Conservation (phyloP, 2,329 filamentous ascomycete species). For the Alternaria angustiovoidea region DNA sequence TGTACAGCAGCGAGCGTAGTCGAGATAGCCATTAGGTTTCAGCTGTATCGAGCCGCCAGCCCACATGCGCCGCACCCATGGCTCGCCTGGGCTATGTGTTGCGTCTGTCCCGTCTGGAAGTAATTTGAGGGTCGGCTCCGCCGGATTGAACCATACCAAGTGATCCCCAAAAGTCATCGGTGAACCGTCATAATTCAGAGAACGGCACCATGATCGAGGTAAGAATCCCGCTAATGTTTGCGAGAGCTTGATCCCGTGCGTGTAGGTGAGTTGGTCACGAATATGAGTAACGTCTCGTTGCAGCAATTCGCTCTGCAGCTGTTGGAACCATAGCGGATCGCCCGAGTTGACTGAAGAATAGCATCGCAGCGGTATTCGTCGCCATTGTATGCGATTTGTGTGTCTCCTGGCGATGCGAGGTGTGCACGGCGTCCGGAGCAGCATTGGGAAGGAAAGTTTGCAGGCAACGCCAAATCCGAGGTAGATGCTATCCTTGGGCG, state of each 20-base stretch:
- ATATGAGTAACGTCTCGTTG: conserved; percentile 58
- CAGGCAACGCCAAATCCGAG: not conserved
- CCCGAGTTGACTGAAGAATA: conserved; percentile 19
- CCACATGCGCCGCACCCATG: conserved; percentile 85
- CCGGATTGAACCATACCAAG: conserved; percentile 85
- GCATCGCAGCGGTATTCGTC: conserved; percentile 18
- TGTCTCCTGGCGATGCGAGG: conserved; percentile 19
- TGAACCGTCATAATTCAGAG: conserved; percentile 9
- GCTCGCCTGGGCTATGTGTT: conserved; percentile 75
- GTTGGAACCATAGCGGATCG: conserved; percentile 36
- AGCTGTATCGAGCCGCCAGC: conserved; percentile 78
- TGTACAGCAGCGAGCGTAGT: conserved; percentile 15
- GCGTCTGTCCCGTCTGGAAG: conserved; percentile 85
- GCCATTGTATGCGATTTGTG: conserved; percentile 26
- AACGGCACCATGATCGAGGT: conserved; percentile 22
- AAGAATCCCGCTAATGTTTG: conserved; percentile 48
- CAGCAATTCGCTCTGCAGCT: conserved; percentile 51
- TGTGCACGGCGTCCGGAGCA: conserved; percentile 24
- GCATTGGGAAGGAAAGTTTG: conserved; percentile 25
- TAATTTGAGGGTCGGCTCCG: conserved; percentile 67
- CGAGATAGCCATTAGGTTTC: conserved; percentile 18
- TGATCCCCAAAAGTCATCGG: conserved; percentile 75
- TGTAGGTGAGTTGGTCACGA: conserved; percentile 66
- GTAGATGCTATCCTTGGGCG: not conserved
- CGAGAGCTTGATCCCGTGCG: conserved; percentile 69